Conservation (phyloP, 208 protist species). For the Trypanosomatidae sp. region DNA sequence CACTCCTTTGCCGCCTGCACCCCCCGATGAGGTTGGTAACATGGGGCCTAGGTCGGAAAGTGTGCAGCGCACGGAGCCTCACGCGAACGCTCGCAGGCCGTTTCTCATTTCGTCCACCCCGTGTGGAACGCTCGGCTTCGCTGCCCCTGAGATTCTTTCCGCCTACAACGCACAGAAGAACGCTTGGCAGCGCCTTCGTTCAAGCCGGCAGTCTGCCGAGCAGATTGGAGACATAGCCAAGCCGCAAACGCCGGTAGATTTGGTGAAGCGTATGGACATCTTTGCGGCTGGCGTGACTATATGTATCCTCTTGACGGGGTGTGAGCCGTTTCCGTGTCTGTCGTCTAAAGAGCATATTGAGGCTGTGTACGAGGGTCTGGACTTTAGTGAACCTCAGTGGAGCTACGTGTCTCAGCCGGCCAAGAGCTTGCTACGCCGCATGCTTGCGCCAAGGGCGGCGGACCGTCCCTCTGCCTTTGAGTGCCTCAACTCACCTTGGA, state of each 20-base stretch:
- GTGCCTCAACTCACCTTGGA: conserved; percentile 40
- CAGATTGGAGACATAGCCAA: not conserved
- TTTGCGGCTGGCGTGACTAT: conserved; percentile 61
- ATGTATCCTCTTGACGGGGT: conserved; percentile 59
- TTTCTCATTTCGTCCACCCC: conserved; percentile 38
- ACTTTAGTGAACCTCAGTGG: conserved; percentile 48
- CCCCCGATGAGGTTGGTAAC: conserved; percentile 3
- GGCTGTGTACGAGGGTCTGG: conserved; percentile 36
- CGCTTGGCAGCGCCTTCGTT: conserved; percentile 7
- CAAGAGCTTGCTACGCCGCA: conserved; percentile 40
- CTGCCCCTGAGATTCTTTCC: conserved; percentile 52
- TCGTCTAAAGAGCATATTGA: conserved; percentile 45
- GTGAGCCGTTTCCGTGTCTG: conserved; percentile 48
- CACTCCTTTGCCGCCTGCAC: conserved; percentile 5
- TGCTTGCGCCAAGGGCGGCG: conserved; percentile 37
- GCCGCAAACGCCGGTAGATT: conserved; percentile 34
- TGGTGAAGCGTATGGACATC: conserved; percentile 62
- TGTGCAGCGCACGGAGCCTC: not conserved
- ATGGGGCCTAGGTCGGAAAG: not conserved
- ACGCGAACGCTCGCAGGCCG: conserved; percentile 5
- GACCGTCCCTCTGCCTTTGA: conserved; percentile 49
- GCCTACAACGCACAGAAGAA: conserved; percentile 40
- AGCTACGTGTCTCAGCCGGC: conserved; percentile 43
- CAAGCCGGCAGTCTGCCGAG: conserved; percentile 5
- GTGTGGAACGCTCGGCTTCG: conserved; percentile 54